Evolutionary conservation across 2,329 filamentous ascomycete species (phyloP).

Genomic region (Colletotrichum aenigma): DNA sequence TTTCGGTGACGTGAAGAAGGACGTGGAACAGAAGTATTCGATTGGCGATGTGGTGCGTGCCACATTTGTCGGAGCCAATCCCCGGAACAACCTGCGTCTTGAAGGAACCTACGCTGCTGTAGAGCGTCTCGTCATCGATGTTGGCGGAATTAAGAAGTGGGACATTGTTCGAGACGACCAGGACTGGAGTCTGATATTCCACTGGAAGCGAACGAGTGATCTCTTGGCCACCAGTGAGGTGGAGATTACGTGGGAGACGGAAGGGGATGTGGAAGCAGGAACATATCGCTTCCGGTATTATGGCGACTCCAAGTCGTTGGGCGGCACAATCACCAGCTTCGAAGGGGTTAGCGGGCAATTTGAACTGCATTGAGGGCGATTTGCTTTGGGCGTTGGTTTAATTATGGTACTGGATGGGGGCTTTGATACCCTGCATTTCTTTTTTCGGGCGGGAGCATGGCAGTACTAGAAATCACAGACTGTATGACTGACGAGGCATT

Average conservation of each 20-base stretch:
- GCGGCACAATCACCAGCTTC: conserved; percentile 69
- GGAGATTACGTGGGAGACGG: conserved; percentile 78
- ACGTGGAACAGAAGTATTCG: conserved; percentile 55
- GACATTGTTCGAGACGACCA: conserved; percentile 70
- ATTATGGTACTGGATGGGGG: background rate
- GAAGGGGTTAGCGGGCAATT: conserved; percentile 67
- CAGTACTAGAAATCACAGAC: background rate
- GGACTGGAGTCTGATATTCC: conserved; percentile 83
- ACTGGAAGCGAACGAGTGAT: conserved; percentile 76
- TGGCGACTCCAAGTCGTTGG: conserved; percentile 75
- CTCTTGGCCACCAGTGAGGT: conserved; percentile 78
- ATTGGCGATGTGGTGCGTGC: conserved; percentile 66
- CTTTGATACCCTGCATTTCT: background rate
- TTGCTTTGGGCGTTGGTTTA: background rate
- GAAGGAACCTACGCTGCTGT: conserved; percentile 80
- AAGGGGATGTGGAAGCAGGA: conserved; percentile 60
- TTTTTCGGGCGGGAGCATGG: background rate
- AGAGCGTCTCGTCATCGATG: conserved; percentile 58
- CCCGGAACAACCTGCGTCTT: conserved; percentile 81
- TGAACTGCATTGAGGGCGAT: conserved; percentile 16
- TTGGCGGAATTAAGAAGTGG: conserved; percentile 54
- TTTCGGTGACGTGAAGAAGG: conserved; percentile 71
- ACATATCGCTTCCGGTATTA: conserved; percentile 81
- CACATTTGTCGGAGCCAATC: conserved; percentile 84
- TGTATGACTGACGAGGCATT: background rate